Evolutionary conservation across 768 basidiomycete species (phyloP).

Genomic region (Naematelia aurantialba): DNA sequence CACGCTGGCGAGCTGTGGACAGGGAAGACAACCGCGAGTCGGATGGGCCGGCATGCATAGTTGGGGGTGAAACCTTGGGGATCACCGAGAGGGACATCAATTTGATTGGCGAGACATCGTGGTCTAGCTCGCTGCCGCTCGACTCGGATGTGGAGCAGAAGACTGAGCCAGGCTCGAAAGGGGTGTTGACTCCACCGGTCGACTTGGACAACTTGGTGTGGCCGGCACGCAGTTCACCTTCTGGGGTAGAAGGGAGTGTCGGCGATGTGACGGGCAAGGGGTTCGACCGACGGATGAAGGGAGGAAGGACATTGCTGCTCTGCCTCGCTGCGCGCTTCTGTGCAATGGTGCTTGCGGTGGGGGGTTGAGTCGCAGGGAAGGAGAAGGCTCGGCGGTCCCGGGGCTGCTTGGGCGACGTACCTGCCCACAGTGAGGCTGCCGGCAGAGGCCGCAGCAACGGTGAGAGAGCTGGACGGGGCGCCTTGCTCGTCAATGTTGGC

Average conservation of each 20-base stretch:
- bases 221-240: not conserved
- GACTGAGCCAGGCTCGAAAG: conserved; percentile 30
- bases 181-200: conserved; percentile 38
- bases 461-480: conserved; percentile 16
- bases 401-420: conserved; percentile 2
- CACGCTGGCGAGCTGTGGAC: conserved; percentile 1
- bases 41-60: not conserved
- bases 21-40: not conserved
- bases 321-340: conserved; percentile 2
- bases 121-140: conserved; percentile 28
- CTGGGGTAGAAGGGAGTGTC: conserved; percentile 2
- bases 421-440: not conserved
- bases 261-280: conserved; percentile 10
- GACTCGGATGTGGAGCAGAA: conserved; percentile 45
- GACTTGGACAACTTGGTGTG: conserved; percentile 22
- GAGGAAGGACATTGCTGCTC: conserved; percentile 19
- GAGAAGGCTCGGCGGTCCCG: conserved; percentile 43
- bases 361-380: conserved; percentile 28
- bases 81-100: not conserved
- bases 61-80: not conserved
- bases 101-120: not conserved
- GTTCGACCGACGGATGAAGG: conserved; percentile 26
- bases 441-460: conserved; percentile 10
- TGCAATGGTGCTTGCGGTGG: conserved; percentile 10
- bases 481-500: too few species aligned